Evolutionary conservation across 805 yeast species (phyloP), one percentile per base, ranked within the genome.

Genomic region (Pichia nakasei): DNA sequence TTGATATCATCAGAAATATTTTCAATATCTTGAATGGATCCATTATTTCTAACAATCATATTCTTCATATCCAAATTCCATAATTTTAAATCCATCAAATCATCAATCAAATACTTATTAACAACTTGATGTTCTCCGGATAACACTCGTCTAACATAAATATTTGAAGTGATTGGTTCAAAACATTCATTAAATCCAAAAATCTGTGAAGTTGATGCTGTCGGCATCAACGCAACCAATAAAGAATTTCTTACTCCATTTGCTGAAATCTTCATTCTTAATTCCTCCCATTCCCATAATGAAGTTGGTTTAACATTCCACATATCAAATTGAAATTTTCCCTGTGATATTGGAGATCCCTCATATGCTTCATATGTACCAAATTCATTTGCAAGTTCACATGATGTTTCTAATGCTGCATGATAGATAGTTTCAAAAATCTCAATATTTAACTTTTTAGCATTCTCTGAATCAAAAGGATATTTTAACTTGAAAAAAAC

Each of bases 151-250:
- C 97, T 78, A 37, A 85, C 78, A 65, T 88, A 91, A 56, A 91
- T 79, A 66, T 91, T 91, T 19, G 96, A 87, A 8, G 98, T 89
- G 61, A 80, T 79, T 12, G 98, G 97, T 64, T 91, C 98, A 63
- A 91, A 91, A 65, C 97, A 89, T 67, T 91, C 97, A 55, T 80
- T 89, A 69, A 76, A 86, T 34, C 97, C 97, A 42, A 91, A 70
- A 41, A 91, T 89, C 68, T 88, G 97, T 3, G 97, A 91, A 2
- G 97, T 91, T 1, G 97, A 87, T 2, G 97, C 97, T 17, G 97
- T 91, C 37, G 97, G 97, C 97, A 91, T 91, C 42, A 96, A 93
- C 1, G 94, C 97, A 29, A 89, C 85, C 17, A 89, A 63, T 45
- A 91, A 66, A 5, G 97, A 91, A 68, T 91, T 91, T 58, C 97